These are phyloP conservation scores for Penicillium argentinense DNA, from an alignment of 495 filamentous ascomycete species.

Conservation along the genomic window DNA sequence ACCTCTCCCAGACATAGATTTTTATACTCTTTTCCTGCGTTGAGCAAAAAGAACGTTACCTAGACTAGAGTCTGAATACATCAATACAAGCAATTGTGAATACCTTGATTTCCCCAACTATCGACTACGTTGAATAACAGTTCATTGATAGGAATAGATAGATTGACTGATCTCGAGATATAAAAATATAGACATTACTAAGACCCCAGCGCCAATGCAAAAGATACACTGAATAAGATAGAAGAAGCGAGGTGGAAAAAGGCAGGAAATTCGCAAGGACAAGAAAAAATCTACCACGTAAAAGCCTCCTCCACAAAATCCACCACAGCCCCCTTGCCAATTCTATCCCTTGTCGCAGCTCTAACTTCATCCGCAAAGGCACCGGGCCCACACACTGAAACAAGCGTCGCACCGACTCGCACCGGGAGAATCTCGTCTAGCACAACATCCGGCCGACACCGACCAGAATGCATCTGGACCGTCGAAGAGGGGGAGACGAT, in stretches of 20 bases:
- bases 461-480: constrained; percentile 86
- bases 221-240: not conserved
- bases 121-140: too few species aligned
- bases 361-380: constrained; percentile 87
- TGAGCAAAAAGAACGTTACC: too few species aligned
- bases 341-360: constrained; percentile 62
- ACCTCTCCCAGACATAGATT: too few species aligned
- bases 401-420: constrained; percentile 77
- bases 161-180: too few species aligned
- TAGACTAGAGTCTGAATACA: too few species aligned
- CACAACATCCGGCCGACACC: constrained; percentile 57
- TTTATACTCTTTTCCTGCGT: too few species aligned
- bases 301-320: constrained; percentile 97
- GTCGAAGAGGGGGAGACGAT: constrained; percentile 77
- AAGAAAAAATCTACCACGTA: constrained; percentile 56
- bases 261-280: not conserved
- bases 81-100: too few species aligned
- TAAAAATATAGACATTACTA: constrained; percentile 5
- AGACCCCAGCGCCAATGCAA: constrained; percentile 2
- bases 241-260: constrained; percentile 5
- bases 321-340: constrained; percentile 64
- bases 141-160: too few species aligned
- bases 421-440: constrained; percentile 75
- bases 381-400: constrained; percentile 88
- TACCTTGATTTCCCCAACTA: too few species aligned